Evolutionary conservation across 257 asterid species (phyloP), one percentile per base, ranked within the genome.

Genomic region (Ligustrum vulgare): DNA sequence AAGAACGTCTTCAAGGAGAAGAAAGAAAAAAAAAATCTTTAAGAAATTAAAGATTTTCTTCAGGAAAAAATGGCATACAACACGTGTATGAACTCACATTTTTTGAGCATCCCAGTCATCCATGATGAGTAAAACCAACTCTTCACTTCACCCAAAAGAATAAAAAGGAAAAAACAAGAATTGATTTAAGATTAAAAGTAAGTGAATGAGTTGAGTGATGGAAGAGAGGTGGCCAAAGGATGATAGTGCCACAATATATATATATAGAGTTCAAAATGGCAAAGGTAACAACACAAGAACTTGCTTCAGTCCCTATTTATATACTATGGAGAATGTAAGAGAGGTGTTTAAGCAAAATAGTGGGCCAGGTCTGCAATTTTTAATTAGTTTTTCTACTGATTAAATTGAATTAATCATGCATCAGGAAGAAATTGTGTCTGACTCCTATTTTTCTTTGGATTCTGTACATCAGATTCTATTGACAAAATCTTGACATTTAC

Each of bases 1-100:
- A 15, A 45, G 13, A 58, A 37, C 8, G 23, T 23, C 62, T 25
- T 51, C 62, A 5, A 18, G 1, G 31, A 1, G 12, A 15, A 4
- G 3, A 28, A 15, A 13, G 6, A 22, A 6, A 34, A 18, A 77
- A 71, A 16, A 32, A 18, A 54, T 43, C 67, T 28, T 0, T 0
- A 35, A 63, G 3, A 34, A 18, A 70, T 62, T 34, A 18, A 20
- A 45, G 13, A 39, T 28, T 10, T 37, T 37, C 43, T 7, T 8
- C 43, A 37, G 41, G 8, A 9, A 45, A n/a, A 5, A 33, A 23
- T 34, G 41, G 11, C 45, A 5, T 33, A 13, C 28, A 32, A 16
- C 47, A 31, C 9, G 2, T 43, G 16, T 7, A 3, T 20, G 60
- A 54, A 76, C 72, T 70, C 41, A 77, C 80, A 77, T 41, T 66